These are phyloP conservation scores for Aspergillus bridgeri DNA, from an alignment of 495 filamentous ascomycete species.

Conservation along the genomic window DNA sequence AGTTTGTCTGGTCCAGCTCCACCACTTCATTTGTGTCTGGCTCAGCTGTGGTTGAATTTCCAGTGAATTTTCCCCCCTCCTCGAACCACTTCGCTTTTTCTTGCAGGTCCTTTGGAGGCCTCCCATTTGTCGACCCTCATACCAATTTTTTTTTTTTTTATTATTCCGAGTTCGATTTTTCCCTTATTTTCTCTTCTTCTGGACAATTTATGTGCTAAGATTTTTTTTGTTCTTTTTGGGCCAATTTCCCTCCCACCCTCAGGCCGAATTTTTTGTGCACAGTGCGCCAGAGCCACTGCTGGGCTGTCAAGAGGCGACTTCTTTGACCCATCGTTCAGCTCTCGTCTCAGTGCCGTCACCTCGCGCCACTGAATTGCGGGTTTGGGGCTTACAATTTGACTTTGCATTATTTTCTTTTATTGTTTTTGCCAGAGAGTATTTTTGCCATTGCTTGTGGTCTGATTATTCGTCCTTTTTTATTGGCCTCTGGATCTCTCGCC, in stretches of 20 bases:
- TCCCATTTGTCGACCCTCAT: neutral
- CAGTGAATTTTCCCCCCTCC: conserved; percentile 9
- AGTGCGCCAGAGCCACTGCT: conserved; percentile 26
- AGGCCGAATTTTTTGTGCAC: conserved; percentile 2
- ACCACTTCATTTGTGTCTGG: conserved; percentile 22
- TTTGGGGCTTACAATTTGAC: conserved; percentile 2
- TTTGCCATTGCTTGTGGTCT: neutral
- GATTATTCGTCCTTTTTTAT: neutral
- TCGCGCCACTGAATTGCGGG: conserved; percentile 13
- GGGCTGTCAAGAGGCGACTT: conserved; percentile 17
- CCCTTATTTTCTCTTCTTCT: conserved; percentile 2
- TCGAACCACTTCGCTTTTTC: neutral
- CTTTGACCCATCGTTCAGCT: conserved; percentile 29
- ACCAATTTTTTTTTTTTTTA: conserved; percentile 1
- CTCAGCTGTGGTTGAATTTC: conserved; percentile 13
- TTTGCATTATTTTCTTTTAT: conserved; percentile 3
- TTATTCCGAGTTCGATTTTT: no score
- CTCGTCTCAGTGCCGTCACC: conserved; percentile 21
- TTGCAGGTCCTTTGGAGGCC: neutral
- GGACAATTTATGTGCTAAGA: conserved; percentile 8
- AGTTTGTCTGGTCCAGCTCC: conserved; percentile 27
- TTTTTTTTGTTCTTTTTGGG: no score
- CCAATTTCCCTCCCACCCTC: conserved; percentile 5
- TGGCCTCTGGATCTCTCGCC: neutral
- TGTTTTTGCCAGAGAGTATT: conserved; percentile 2